Conservation (phyloP, 768 basidiomycete genomes). For the Termitomyces sp. region DNA sequence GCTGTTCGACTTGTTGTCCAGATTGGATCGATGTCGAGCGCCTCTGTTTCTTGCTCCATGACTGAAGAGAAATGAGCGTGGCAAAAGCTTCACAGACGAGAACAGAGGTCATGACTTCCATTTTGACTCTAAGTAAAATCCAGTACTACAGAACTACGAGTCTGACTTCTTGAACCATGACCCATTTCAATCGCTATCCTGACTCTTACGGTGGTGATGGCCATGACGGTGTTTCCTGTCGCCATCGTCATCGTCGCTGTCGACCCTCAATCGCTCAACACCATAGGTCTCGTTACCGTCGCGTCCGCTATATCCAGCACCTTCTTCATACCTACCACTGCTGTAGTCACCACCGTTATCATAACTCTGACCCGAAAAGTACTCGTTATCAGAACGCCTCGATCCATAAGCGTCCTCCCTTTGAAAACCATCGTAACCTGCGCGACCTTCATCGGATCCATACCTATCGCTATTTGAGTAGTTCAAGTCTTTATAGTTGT, state of each 20-base stretch:
- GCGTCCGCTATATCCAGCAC: constrained; percentile 10
- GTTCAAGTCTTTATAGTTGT: not conserved
- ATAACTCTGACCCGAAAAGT: constrained; percentile 12
- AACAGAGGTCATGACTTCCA: not conserved
- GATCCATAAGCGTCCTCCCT: constrained; percentile 3
- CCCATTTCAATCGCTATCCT: constrained; percentile 11
- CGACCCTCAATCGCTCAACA: constrained; percentile 41
- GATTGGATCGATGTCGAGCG: constrained; percentile 63
- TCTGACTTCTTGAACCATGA: not conserved
- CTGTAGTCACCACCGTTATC: constrained; percentile 13
- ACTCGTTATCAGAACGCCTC: constrained; percentile 7
- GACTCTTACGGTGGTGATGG: constrained; percentile 10
- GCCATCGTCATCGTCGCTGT: constrained; percentile 26
- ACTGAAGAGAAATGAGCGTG: constrained; percentile 1
- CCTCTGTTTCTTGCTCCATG: constrained; percentile 29
- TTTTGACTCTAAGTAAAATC: not conserved
- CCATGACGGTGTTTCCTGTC: constrained; percentile 10
- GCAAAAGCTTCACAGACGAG: constrained; percentile 1
- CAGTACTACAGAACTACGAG: not conserved
- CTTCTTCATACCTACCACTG: constrained; percentile 11
- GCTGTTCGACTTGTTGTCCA: constrained; percentile 80
- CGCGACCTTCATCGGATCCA: constrained; percentile 9
- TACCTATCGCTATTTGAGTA: constrained; percentile 2
- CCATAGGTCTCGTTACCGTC: constrained; percentile 42
- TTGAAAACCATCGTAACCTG: not conserved